These are phyloP conservation scores for Flaveria sonorensis DNA, from an alignment of 129 eudicot genomes.

Conservation along the genomic window DNA sequence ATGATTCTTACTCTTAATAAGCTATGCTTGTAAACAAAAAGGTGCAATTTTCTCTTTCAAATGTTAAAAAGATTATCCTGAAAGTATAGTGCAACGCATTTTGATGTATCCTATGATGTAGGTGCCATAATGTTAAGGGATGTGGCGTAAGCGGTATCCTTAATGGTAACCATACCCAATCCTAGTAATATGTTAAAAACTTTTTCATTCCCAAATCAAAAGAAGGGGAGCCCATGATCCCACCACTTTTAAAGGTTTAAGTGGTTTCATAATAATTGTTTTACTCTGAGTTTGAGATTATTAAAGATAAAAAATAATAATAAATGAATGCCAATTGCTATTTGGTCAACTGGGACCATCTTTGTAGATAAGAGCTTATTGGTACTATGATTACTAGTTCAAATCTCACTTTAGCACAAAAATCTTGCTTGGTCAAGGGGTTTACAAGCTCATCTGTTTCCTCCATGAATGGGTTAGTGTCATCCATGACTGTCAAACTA, in stretches of 20 bases:
- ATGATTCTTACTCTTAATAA: neutral
- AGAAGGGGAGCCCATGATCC: constrained; percentile 25
- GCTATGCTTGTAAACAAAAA: neutral
- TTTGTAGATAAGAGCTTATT: too few species aligned
- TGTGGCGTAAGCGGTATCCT: constrained; percentile 28
- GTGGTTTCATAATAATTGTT: constrained; percentile 6
- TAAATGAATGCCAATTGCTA: too few species aligned
- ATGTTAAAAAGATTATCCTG: neutral
- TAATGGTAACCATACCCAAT: constrained; percentile 22
- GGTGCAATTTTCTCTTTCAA: neutral
- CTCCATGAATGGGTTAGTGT: too few species aligned
- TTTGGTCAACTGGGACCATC: too few species aligned
- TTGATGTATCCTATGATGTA: constrained; percentile 9
- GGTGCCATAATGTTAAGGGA: constrained; percentile 24
- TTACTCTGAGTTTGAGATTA: too few species aligned
- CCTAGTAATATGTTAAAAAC: constrained; percentile 20
- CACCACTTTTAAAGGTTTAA: constrained; percentile 17
- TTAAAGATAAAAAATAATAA: too few species aligned
- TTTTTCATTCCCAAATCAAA: constrained; percentile 4
- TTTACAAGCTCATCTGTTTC: too few species aligned
- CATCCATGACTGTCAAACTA: too few species aligned
- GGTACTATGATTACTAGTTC: too few species aligned
- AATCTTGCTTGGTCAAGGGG: too few species aligned
- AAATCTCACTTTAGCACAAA: too few species aligned
- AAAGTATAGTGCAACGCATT: constrained; percentile 25